These are phyloP conservation scores for Plectranthus barbatus DNA, from an alignment of 257 asterid genomes.

Conservation along the genomic window DNA sequence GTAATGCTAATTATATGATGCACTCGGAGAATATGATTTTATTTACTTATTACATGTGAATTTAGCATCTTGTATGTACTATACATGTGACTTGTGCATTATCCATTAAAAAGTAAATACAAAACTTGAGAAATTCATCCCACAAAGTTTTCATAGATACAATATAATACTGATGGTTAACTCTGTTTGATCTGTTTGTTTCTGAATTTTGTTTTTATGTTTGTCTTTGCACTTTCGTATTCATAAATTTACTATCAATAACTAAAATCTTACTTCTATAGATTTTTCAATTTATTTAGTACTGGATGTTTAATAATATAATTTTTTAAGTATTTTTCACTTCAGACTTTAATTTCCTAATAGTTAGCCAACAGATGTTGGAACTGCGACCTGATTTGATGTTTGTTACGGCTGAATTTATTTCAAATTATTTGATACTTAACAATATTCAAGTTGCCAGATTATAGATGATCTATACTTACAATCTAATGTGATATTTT, in stretches of 20 bases:
- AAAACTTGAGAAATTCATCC: not conserved
- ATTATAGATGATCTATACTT: slow-evolving; percentile 7
- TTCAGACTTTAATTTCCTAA: not conserved
- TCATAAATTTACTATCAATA: not conserved
- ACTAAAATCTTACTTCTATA: not conserved
- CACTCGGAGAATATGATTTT: too few relatives aligned
- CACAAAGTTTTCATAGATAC: not conserved
- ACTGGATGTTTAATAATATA: not conserved
- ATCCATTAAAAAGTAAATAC: not conserved
- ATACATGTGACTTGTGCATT: not conserved
- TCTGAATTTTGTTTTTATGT: not conserved
- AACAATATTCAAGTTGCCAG: too few relatives aligned
- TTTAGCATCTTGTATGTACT: not conserved
- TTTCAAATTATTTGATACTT: too few relatives aligned
- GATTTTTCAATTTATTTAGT: not conserved
- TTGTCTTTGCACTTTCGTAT: not conserved
- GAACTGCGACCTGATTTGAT: too few relatives aligned
- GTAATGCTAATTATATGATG: too few relatives aligned
- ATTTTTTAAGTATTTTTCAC: not conserved
- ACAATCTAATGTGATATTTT: slow-evolving; percentile 19
- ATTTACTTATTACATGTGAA: too few relatives aligned
- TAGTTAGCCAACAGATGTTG: not conserved
- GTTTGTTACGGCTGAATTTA: not conserved
- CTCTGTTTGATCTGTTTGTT: not conserved
- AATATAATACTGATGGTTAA: not conserved